These are phyloP conservation scores for Bryum argenteum DNA, from an alignment of 225 moss, liverwort and hornwort species.

Conservation along the genomic window DNA sequence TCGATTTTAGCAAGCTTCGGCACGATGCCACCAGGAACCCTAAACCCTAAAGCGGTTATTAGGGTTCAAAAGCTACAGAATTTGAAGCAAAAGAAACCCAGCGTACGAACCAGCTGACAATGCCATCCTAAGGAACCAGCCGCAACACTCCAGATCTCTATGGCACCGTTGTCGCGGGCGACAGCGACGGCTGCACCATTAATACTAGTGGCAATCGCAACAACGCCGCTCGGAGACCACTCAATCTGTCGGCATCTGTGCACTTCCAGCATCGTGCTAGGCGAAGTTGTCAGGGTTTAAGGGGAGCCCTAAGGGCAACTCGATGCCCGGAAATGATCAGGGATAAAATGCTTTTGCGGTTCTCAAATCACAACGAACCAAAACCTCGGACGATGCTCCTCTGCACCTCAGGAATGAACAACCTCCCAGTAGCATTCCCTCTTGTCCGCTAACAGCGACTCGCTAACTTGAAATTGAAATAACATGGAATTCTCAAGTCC, in stretches of 20 bases:
- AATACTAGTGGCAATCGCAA: slow-evolving; percentile 92
- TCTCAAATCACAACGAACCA: slow-evolving; percentile 18
- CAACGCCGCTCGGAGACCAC: slow-evolving; percentile 88
- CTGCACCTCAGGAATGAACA: slow-evolving; percentile 21
- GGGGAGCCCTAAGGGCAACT: slow-evolving; percentile 23
- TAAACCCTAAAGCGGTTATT: slow-evolving; percentile 26
- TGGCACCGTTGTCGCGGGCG: slow-evolving; percentile 85
- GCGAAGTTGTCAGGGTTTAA: slow-evolving; percentile 20
- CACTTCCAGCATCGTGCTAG: slow-evolving; percentile 95
- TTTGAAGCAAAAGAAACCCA: not conserved
- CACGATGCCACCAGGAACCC: not conserved
- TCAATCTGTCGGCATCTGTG: slow-evolving; percentile 99
- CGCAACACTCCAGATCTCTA: slow-evolving; percentile 97
- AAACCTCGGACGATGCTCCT: slow-evolving; percentile 32
- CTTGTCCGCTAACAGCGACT: slow-evolving; percentile 16
- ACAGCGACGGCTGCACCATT: slow-evolving; percentile 85
- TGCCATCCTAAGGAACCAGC: slow-evolving; percentile 98
- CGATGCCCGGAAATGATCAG: slow-evolving; percentile 1
- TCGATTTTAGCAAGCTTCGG: not conserved
- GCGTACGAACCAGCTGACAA: slow-evolving; percentile 72
- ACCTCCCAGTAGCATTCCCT: slow-evolving; percentile 35
- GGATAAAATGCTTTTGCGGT: slow-evolving; percentile 9
- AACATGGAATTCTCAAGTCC: not conserved
- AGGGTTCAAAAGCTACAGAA: slow-evolving; percentile 10
- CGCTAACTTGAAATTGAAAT: slow-evolving; percentile 17